phyloP scores from a whole-genome alignment of 2,329 filamentous ascomycete genomes.

The Aspergillus luchuensis region DNA sequence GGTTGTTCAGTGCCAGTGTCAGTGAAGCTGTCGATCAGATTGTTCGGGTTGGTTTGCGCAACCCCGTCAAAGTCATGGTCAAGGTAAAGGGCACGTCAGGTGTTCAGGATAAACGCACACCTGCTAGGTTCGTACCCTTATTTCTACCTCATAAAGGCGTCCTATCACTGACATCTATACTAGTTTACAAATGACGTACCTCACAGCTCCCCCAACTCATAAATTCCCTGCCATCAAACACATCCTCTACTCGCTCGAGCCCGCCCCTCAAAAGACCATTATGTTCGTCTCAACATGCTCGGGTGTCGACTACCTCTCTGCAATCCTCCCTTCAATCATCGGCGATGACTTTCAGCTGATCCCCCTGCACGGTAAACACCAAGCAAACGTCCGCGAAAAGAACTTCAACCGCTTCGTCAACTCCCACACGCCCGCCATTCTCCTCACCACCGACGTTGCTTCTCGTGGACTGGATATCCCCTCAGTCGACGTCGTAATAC shows the following conservation, averaged over 20 bases:
- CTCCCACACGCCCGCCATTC: conserved; percentile 72
- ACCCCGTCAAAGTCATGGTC: conserved; percentile 92
- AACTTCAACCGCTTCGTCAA: conserved; percentile 82
- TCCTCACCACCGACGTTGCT: conserved; percentile 90
- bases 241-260: conserved; percentile 69
- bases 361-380: conserved; percentile 88
- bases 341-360: conserved; percentile 69
- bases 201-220: conserved; percentile 72
- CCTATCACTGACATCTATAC: conserved; percentile 19
- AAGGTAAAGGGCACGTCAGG: conserved; percentile 80
- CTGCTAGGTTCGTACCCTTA: conserved; percentile 59
- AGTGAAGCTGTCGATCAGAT: conserved; percentile 93
- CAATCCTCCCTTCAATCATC: conserved; percentile 73
- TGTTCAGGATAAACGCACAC: conserved; percentile 80
- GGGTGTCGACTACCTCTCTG: conserved; percentile 90
- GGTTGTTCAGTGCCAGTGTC: conserved; percentile 93
- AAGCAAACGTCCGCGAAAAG: conserved; percentile 80
- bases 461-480: conserved; percentile 90
- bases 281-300: conserved; percentile 93
- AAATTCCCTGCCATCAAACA: conserved; percentile 75
- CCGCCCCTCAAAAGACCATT: conserved; percentile 79
- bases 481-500: conserved; percentile 85
- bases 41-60: conserved; percentile 85
- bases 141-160: not conserved
- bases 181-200: conserved; percentile 84